Percentiles rank a stretch among this genome's conserved stretches.
These are phyloP conservation scores for Naganishia sp. DNA, from an alignment of 1,284 basidiomycete species.

Conservation along the genomic window DNA sequence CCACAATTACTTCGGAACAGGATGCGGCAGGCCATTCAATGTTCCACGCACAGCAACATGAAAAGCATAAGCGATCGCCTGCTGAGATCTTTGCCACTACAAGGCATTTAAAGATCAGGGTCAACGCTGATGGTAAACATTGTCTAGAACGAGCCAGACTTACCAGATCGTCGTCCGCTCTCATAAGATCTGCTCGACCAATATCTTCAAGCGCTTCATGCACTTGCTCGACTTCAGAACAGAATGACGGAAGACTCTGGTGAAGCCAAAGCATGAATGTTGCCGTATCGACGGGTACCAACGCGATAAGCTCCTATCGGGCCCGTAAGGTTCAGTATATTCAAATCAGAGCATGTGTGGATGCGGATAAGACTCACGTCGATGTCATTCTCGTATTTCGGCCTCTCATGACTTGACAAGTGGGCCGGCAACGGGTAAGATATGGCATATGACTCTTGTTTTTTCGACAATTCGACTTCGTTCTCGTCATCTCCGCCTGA, in stretches of 20 bases:
- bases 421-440: conserved; percentile 61
- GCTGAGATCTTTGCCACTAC: conserved; percentile 64
- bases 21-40: conserved; percentile 79
- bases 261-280: conserved; percentile 87
- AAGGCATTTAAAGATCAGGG: neutral
- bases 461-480: conserved; percentile 58
- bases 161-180: conserved; percentile 67
- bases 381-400: conserved; percentile 73
- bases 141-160: conserved; percentile 45
- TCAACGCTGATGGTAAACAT: neutral
- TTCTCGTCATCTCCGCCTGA: conserved; percentile 52
- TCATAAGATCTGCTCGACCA: conserved; percentile 75
- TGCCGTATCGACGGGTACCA: conserved; percentile 86
- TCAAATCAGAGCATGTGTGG: neutral
- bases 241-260: conserved; percentile 87
- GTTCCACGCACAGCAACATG: conserved; percentile 75
- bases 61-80: conserved; percentile 80
- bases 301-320: conserved; percentile 69
- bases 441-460: conserved; percentile 63
- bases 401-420: conserved; percentile 64
- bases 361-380: conserved; percentile 61
- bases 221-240: conserved; percentile 73
- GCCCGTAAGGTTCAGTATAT: neutral
- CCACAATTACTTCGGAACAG: conserved; percentile 64
- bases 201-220: conserved; percentile 71